A percentile compares a stretch with the other conserved stretches of the same genome.
Conservation (phyloP, 2,329 filamentous ascomycete species). For the Chaetomiaceae sp. region DNA sequence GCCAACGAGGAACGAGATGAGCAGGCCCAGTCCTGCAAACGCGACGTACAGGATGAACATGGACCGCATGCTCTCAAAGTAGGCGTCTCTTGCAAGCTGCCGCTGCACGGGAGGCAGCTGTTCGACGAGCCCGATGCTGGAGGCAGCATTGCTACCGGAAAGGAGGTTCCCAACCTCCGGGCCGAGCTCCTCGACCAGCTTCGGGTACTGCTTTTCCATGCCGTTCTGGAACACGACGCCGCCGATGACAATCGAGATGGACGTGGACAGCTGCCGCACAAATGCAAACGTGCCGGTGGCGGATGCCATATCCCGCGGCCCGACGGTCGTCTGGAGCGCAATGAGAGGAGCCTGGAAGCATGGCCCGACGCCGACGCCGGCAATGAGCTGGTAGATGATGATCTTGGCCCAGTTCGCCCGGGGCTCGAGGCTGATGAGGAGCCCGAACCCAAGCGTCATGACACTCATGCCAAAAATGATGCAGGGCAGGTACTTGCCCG, state of each 20-base stretch:
- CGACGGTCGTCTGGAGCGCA: constrained; percentile 58
- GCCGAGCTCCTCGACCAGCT: constrained; percentile 28
- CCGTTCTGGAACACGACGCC: constrained; percentile 39
- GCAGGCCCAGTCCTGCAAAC: constrained; percentile 43
- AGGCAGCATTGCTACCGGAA: constrained; percentile 54
- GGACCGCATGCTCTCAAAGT: constrained; percentile 44
- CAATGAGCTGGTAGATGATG: constrained; percentile 53
- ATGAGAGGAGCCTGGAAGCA: constrained; percentile 61
- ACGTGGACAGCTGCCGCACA: constrained; percentile 52
- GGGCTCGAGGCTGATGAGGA: constrained; percentile 51
- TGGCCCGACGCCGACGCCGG: constrained; percentile 56
- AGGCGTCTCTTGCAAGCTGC: constrained; percentile 40
- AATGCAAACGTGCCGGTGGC: constrained; percentile 60
- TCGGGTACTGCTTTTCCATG: constrained; percentile 35
- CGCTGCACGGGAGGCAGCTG: constrained; percentile 43
- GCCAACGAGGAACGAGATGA: constrained; percentile 44
- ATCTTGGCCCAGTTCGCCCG: constrained; percentile 44
- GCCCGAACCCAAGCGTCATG: constrained; percentile 55
- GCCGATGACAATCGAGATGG: constrained; percentile 55
- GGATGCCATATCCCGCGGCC: constrained; percentile 55
- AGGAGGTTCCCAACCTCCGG: constrained; percentile 45
- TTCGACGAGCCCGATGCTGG: constrained; percentile 56
- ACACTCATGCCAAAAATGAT: constrained; percentile 50
- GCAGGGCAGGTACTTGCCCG: constrained; percentile 53
- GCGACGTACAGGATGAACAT: constrained; percentile 57